Evolutionary conservation across 2,329 filamentous ascomycete species (phyloP), one percentile per base, ranked within the genome.

Genomic region (Neonectria neomacrospora): DNA sequence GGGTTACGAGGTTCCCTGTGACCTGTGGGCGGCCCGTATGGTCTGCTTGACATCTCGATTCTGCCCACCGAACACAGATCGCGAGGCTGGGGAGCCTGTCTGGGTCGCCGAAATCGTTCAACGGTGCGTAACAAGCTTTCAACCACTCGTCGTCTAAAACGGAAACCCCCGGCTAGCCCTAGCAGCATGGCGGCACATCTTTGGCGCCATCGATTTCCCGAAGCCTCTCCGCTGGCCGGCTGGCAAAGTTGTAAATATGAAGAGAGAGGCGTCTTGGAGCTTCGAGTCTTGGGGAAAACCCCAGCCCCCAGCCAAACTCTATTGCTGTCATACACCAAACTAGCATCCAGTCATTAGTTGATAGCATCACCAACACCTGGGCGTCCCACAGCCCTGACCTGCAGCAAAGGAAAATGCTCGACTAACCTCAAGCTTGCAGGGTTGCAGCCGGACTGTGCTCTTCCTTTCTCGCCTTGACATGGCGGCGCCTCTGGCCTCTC

Each of bases 61-160:
- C 28, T 32, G 20, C 32, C 22, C 45, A 39, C 57, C 14, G 18
- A 39, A 56, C n/a, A 23, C 23, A 41, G 42, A 47, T 53, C 26
- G 26, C 30, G 14, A 45, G 39, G 52, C 22, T 51, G 28, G 11
- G 39, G 57, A 50, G 26, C 50, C 51, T 54, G 61, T 54, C 42
- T 45, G 23, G 26, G 12, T 42, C 11, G 23, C 48, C 44, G 16
- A 10, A 45, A 53, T 18, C 16, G n/a, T 12, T 39, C 30, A 23
- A 37, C 26, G 26, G 37, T 16, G 52, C 39, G 53, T 20, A 56
- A 60, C 61, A 64, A 64, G 56, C 61, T 64, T 64, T 63, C 22
- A 14, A 23, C 57, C 45, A 39, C 41, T 51, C 30, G 22, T 48
- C 26, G 51, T 42, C 59, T 37, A 37, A 54, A 42, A 9, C 39